phyloP scores from a whole-genome alignment of 2,329 filamentous ascomycete genomes.

The Aspergillus sp. region DNA sequence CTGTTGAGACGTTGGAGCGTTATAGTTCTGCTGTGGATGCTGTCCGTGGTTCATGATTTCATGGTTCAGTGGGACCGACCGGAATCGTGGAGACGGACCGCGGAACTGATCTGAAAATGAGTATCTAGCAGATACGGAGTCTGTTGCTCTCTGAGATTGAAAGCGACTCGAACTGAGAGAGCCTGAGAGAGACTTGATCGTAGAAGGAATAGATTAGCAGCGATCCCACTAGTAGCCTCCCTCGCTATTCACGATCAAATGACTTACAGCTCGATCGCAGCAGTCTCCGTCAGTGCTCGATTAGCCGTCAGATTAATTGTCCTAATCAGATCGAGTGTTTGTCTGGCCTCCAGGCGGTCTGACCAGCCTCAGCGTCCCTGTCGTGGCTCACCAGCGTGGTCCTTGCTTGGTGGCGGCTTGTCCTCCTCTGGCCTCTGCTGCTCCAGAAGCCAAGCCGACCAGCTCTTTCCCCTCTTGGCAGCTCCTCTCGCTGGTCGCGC shows the following conservation, averaged over 20 bases:
- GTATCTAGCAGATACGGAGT: neutral
- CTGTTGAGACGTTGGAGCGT: neutral
- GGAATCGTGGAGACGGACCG: slow-evolving; percentile 7
- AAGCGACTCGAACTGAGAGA: too few relatives aligned
- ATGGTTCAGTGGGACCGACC: slow-evolving; percentile 3
- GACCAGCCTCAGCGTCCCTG: slow-evolving; percentile 26
- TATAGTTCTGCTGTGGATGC: neutral
- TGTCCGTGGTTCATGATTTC: neutral
- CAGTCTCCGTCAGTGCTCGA: slow-evolving; percentile 11
- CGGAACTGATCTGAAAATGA: neutral
- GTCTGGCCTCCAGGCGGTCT: slow-evolving; percentile 1
- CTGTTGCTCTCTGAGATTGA: neutral
- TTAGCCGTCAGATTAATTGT: neutral
- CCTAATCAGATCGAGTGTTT: neutral
- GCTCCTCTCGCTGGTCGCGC: neutral
- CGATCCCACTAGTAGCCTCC: slow-evolving; percentile 18
- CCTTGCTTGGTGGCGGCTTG: slow-evolving; percentile 32
- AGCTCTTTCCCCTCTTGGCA: neutral
- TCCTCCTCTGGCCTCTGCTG: slow-evolving; percentile 4
- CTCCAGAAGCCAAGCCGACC: slow-evolving; percentile 2
- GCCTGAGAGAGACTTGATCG: neutral
- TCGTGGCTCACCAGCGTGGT: slow-evolving; percentile 20
- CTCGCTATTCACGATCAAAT: slow-evolving; percentile 31
- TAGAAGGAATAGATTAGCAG: neutral
- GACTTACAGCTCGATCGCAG: slow-evolving; percentile 31